A percentile compares a stretch with the other conserved stretches of the same genome.
These are phyloP conservation scores for Phylloporus arenicola DNA, from an alignment of 768 basidiomycete genomes.

Conservation along the genomic window DNA sequence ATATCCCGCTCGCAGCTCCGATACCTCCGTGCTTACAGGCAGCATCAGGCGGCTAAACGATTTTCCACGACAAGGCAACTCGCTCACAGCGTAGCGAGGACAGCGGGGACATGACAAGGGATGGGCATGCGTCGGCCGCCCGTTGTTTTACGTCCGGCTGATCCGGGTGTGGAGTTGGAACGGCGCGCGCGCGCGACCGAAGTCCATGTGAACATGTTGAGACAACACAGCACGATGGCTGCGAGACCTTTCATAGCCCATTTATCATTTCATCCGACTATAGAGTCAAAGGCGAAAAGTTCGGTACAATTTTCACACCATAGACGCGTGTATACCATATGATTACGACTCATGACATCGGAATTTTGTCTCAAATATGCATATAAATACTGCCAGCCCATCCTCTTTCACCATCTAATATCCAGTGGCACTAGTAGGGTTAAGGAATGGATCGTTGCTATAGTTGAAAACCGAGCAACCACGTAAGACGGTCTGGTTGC, in stretches of 20 bases:
- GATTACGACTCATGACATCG: background rate
- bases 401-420: background rate
- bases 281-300: background rate
- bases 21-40: no score
- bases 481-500: conserved; percentile 30
- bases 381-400: background rate
- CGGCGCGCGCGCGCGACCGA: no score
- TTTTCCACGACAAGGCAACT: no score
- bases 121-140: no score
- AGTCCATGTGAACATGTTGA: no score
- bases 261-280: background rate
- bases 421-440: conserved; percentile 29
- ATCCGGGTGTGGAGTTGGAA: no score
- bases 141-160: no score
- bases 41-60: no score
- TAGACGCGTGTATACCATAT: background rate
- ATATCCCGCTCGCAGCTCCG: background rate
- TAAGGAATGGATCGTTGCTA: conserved; percentile 25
- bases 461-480: conserved; percentile 30
- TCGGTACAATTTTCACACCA: background rate
- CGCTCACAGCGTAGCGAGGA: no score
- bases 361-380: background rate
- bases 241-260: no score
- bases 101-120: no score
- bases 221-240: no score